Conservation (phyloP, 192 early-diverging fungal genomes). For the Mortierella claussenii region DNA sequence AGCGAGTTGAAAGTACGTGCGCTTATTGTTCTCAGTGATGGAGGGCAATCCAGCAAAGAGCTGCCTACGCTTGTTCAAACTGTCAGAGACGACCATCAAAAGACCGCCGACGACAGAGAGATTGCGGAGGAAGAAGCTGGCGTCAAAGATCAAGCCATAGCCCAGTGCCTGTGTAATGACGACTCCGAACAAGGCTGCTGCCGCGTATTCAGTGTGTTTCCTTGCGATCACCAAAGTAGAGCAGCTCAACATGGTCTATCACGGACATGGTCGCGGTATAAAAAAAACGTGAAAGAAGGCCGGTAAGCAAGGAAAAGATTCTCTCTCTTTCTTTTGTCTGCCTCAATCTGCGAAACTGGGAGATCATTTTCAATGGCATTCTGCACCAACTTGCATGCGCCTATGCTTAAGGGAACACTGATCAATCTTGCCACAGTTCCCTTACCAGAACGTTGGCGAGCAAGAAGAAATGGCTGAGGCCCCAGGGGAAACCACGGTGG, state of each 20-base stretch:
- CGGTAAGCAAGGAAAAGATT: too few species aligned
- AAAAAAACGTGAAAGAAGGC: too few species aligned
- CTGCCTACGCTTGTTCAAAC: conserved; percentile 70
- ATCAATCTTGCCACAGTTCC: too few species aligned
- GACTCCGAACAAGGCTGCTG: conserved; percentile 82
- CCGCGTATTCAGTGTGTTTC: conserved; percentile 85
- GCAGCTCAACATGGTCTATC: conserved; percentile 82
- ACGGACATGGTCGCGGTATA: too few species aligned
- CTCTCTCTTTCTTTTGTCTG: too few species aligned
- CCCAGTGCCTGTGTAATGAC: conserved; percentile 91
- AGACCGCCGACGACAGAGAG: conserved; percentile 95
- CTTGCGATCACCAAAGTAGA: conserved; percentile 87
- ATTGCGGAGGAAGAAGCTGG: conserved; percentile 90
- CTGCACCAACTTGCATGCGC: too few species aligned
- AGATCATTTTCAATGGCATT: neutral
- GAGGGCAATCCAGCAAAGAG: conserved; percentile 92
- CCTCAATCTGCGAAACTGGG: too few species aligned
- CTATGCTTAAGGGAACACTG: too few species aligned
- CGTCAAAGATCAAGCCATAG: conserved; percentile 93
- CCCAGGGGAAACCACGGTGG: conserved; percentile 83
- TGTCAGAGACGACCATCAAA: conserved; percentile 93
- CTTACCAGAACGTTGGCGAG: conserved; percentile 79
- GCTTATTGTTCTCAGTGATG: conserved; percentile 84
- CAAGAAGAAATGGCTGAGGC: conserved; percentile 89
- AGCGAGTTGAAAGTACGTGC: conserved; percentile 92